A percentile compares a stretch with the other conserved stretches of the same genome.
Conservation (phyloP, 768 basidiomycete genomes). For the Phylloporus scabripes region DNA sequence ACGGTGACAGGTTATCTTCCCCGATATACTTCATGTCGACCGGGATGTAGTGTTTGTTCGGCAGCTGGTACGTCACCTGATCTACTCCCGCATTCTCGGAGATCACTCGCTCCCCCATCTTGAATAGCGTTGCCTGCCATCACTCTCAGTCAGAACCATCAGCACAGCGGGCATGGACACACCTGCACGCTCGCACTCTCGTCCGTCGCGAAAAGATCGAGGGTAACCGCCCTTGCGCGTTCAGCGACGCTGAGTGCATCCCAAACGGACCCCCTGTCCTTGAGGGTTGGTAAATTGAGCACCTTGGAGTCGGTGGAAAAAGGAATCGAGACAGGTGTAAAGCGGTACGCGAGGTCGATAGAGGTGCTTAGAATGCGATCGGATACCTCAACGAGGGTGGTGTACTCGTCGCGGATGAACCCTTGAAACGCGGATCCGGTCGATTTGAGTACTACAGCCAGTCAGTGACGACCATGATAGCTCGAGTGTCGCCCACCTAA, state of each 20-base stretch:
- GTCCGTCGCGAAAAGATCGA: constrained; percentile 80
- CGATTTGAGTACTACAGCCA: constrained; percentile 71
- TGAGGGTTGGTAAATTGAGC: constrained; percentile 43
- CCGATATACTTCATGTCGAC: constrained; percentile 76
- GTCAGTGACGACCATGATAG: neutral
- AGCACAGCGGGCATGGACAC: constrained; percentile 10
- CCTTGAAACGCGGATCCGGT: constrained; percentile 80
- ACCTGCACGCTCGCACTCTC: constrained; percentile 93
- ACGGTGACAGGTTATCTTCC: constrained; percentile 68
- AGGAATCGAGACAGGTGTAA: constrained; percentile 43
- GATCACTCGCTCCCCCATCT: constrained; percentile 76
- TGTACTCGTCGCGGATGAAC: constrained; percentile 82
- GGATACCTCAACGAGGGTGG: constrained; percentile 76
- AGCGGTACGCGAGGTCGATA: constrained; percentile 70
- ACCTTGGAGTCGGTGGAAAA: constrained; percentile 48
- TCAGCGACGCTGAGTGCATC: constrained; percentile 49
- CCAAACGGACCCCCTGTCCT: constrained; percentile 50
- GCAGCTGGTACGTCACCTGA: constrained; percentile 66
- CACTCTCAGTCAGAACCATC: neutral
- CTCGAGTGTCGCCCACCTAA: constrained; percentile 47
- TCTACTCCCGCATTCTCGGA: constrained; percentile 55
- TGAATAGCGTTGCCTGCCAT: constrained; percentile 81
- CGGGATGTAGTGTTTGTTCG: constrained; percentile 94
- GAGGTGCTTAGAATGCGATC: constrained; percentile 92
- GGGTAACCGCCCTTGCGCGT: constrained; percentile 55